Evolutionary conservation across 768 basidiomycete genomes (phyloP).

Genomic region (Kwoniella dejecticola): DNA sequence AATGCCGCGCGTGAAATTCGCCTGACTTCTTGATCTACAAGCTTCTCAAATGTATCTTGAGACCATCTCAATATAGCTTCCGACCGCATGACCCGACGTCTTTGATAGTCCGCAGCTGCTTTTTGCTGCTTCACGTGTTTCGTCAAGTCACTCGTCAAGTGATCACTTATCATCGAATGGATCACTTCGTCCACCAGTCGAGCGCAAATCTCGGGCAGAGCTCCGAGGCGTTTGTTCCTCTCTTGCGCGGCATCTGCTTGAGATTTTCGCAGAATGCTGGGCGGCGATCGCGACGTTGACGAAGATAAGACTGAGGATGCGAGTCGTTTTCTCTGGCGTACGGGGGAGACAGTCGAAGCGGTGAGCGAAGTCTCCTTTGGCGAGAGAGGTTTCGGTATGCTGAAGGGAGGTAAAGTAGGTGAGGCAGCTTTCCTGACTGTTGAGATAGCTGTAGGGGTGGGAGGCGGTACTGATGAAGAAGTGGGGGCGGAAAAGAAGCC

Average conservation of each 20-base stretch:
- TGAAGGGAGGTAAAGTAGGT: constrained; percentile 18
- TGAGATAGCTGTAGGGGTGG: not conserved
- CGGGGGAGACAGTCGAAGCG: constrained; percentile 5
- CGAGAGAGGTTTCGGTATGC: constrained; percentile 10
- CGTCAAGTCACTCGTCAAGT: constrained; percentile 20
- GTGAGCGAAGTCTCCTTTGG: not conserved
- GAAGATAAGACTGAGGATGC: constrained; percentile 9
- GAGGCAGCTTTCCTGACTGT: not conserved
- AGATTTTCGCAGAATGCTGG: constrained; percentile 12
- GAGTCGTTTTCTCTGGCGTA: constrained; percentile 7
- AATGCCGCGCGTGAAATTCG: constrained; percentile 17
- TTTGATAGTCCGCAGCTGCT: constrained; percentile 26
- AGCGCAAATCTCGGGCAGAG: constrained; percentile 17
- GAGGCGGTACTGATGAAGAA: not conserved
- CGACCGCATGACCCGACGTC: constrained; percentile 19
- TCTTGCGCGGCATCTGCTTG: constrained; percentile 5
- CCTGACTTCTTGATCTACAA: constrained; percentile 19
- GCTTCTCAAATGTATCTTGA: constrained; percentile 8
- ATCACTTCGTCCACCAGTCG: constrained; percentile 33
- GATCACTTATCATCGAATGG: constrained; percentile 13
- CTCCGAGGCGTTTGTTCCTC: not conserved
- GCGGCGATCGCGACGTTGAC: constrained; percentile 1
- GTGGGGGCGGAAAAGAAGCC: constrained; percentile 9
- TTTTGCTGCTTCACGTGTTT: constrained; percentile 26
- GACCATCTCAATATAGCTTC: constrained; percentile 25